Evolutionary conservation across 108 stramenopile species (phyloP), one percentile per base, ranked within the genome.

Genomic region (Nitzschia palea): DNA sequence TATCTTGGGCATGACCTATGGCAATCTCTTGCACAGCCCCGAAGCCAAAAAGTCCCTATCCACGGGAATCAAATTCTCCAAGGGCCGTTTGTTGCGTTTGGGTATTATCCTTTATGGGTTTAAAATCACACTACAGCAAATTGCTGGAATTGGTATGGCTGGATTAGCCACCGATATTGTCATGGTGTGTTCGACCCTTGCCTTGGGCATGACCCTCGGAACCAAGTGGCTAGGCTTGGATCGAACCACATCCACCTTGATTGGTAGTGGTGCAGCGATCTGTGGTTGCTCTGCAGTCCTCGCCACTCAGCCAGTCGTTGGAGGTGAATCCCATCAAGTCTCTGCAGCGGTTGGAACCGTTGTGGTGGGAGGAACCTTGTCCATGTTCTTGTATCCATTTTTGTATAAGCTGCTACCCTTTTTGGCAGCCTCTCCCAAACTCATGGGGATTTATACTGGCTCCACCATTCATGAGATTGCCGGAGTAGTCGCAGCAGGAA

Each of bases 401-500:
- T 40, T 65, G 35, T 65, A 54, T 35, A 42, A 44, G 35, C 1
- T 30, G 34, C 6, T 65, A 12, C 65, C 65, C 17, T 53, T 51
- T 26, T 47, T 65, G 23, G 51, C 65, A 4, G 43, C 37, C 18
- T 53, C 48, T 12, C 65, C 65, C 65, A 65, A 65, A 53, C 65
- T 65, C 50, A 65, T 65, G 65, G 65, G 65, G 1, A 65, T 65
- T 25, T 65, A 48, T 32, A 65, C 65, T 25, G 65, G 65, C 2
- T 65, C 65, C 14, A 65, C 65, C 65, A 65, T 65, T 51, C 65
- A 65, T 53, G 65, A 65, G 43, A 65, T 65, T 65, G 65, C 65
- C 26, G 65, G 65, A 2, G 65, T 65, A 5, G 65, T 65, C 10
- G 65, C 65, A 2, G 65, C 65, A 5, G 65, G 65, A 20, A 65